A percentile compares a stretch with the other conserved stretches of the same genome.
These are phyloP conservation scores for Eucalyptus guilfoylei DNA, from an alignment of 345 rosid species.

Conservation along the genomic window DNA sequence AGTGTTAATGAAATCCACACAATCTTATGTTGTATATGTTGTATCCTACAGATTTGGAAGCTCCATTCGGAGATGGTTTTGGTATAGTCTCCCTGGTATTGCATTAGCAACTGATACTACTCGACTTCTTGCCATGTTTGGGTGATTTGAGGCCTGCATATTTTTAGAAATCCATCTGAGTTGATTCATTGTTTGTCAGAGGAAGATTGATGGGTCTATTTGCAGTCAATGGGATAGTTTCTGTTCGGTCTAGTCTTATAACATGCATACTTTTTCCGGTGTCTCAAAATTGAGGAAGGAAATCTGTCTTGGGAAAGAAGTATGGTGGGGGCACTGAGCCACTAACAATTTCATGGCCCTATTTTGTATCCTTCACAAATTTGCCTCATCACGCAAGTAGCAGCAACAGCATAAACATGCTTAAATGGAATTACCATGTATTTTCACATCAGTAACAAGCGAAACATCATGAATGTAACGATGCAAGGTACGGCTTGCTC, in stretches of 20 bases:
- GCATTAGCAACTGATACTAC: background rate
- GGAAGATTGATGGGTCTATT: background rate
- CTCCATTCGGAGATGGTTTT: background rate
- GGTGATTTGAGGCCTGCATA: background rate
- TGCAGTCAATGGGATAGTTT: background rate
- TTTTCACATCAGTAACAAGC: background rate
- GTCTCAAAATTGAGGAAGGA: background rate
- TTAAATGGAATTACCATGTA: background rate
- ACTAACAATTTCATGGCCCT: background rate
- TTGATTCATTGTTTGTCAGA: background rate
- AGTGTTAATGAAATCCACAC: background rate
- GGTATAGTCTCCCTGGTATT: background rate
- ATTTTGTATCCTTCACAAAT: background rate
- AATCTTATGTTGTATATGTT: background rate
- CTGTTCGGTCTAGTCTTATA: background rate
- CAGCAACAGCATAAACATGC: background rate
- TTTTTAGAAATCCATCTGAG: background rate
- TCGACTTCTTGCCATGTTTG: background rate
- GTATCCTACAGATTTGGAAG: background rate
- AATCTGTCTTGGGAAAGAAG: background rate
- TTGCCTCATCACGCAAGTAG: background rate
- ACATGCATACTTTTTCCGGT: background rate
- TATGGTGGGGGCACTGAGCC: background rate
- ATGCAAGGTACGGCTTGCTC: background rate
- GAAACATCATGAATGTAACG: background rate